Evolutionary conservation across 1,284 basidiomycete species (phyloP).

Genomic region (Ustilago curta): DNA sequence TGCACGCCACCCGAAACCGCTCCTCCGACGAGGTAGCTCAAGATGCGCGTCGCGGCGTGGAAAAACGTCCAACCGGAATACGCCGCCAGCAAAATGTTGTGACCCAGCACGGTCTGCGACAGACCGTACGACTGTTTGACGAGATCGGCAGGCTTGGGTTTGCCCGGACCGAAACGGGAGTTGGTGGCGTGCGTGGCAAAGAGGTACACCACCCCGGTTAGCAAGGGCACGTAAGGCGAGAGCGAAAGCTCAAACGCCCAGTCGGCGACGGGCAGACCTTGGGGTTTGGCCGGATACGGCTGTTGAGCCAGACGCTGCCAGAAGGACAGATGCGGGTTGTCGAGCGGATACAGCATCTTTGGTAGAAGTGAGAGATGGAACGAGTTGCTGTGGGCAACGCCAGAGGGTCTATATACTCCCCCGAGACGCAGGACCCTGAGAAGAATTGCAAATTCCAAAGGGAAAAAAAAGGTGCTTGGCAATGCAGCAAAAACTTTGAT

Average conservation of each 20-base stretch:
- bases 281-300: constrained; percentile 53
- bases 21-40: constrained; percentile 39
- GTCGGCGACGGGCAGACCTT: constrained; percentile 46
- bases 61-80: constrained; percentile 64
- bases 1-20: constrained; percentile 30
- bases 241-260: constrained; percentile 52
- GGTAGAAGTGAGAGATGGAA: not conserved
- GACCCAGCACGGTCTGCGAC: constrained; percentile 56
- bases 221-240: constrained; percentile 38
- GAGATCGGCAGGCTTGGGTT: constrained; percentile 51
- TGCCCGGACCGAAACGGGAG: constrained; percentile 43
- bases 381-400: no score
- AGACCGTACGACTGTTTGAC: constrained; percentile 51
- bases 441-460: not conserved
- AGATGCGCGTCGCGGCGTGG: constrained; percentile 41
- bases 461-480: constrained; percentile 6
- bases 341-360: constrained; percentile 46
- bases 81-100: constrained; percentile 66
- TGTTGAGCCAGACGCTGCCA: constrained; percentile 34
- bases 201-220: constrained; percentile 48
- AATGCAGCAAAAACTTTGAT: not conserved
- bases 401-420: constrained; percentile 11
- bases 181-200: constrained; percentile 51
- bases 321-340: constrained; percentile 45
- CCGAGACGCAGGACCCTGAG: not conserved